phyloP scores from a whole-genome alignment of 495 filamentous ascomycete species.

The Aspergillus steynii region DNA sequence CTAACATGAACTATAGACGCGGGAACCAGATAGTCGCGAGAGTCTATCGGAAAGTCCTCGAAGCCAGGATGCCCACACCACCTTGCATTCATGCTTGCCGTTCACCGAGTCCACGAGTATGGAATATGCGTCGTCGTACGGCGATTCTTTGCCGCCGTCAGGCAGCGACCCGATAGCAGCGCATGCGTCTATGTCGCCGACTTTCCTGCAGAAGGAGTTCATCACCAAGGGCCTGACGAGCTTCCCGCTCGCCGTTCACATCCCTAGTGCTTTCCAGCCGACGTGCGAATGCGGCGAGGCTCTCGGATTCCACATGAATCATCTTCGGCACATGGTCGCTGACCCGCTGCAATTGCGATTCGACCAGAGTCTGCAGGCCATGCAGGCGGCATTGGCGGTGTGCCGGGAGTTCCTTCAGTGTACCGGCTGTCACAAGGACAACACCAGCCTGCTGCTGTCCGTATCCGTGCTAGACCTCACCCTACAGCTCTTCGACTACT shows the following conservation, averaged over 20 bases:
- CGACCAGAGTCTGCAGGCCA: constrained; percentile 40
- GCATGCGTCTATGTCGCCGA: constrained; percentile 39
- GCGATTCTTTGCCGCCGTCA: constrained; percentile 9
- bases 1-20: constrained; percentile 1
- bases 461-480: constrained; percentile 37
- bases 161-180: constrained; percentile 24
- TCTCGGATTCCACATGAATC: constrained; percentile 37
- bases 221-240: constrained; percentile 32
- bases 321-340: constrained; percentile 34
- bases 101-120: constrained; percentile 10
- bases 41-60: constrained; percentile 21
- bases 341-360: constrained; percentile 34
- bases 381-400: constrained; percentile 34
- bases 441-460: constrained; percentile 31
- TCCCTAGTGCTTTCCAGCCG: constrained; percentile 20
- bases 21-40: constrained; percentile 7
- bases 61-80: constrained; percentile 12
- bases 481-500: constrained; percentile 39
- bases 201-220: constrained; percentile 34
- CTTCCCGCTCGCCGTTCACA: constrained; percentile 31
- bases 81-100: constrained; percentile 11
- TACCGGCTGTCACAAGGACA: constrained; percentile 36
- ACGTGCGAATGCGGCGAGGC: constrained; percentile 40
- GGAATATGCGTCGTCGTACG: constrained; percentile 17
- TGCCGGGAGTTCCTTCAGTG: constrained; percentile 42